phyloP scores from a whole-genome alignment of 495 filamentous ascomycete genomes.

The Lophiostoma macrostomum region DNA sequence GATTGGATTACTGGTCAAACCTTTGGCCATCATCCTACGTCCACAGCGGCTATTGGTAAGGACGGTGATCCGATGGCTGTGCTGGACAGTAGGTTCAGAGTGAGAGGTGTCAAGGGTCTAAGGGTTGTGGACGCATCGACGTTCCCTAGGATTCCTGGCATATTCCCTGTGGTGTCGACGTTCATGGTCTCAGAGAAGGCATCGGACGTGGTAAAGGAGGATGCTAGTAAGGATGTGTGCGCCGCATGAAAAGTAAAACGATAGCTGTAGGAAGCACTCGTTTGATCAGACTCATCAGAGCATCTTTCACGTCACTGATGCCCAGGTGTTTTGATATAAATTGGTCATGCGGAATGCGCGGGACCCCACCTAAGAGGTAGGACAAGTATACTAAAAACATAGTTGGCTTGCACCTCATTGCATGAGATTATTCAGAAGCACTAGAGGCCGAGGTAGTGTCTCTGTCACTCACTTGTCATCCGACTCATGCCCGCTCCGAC shows the following conservation, averaged over 20 bases:
- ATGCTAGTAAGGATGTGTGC: constrained; percentile 25
- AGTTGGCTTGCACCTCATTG: too few relatives aligned
- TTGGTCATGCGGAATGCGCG: too few relatives aligned
- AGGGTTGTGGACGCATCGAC: constrained; percentile 30
- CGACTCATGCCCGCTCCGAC: too few relatives aligned
- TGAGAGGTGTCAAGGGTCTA: constrained; percentile 25
- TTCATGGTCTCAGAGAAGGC: constrained; percentile 30
- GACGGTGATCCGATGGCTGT: constrained; percentile 48
- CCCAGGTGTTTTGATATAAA: too few relatives aligned
- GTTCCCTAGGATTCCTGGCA: constrained; percentile 25
- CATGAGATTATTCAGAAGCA: too few relatives aligned
- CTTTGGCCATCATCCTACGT: constrained; percentile 30
- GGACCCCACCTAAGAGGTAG: too few relatives aligned
- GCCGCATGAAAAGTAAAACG: background rate
- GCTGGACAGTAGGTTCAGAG: constrained; percentile 22
- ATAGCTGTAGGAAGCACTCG: too few relatives aligned
- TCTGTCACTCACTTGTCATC: too few relatives aligned
- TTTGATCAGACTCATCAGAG: too few relatives aligned
- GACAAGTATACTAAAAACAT: too few relatives aligned
- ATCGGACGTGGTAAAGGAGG: constrained; percentile 27
- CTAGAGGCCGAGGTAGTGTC: too few relatives aligned
- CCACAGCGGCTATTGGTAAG: constrained; percentile 24
- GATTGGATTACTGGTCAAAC: constrained; percentile 28
- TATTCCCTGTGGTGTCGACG: constrained; percentile 26
- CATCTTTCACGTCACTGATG: too few relatives aligned